Evolutionary conservation across 208 protist genomes (phyloP).

Genomic region (Crithidia acanthocephali): DNA sequence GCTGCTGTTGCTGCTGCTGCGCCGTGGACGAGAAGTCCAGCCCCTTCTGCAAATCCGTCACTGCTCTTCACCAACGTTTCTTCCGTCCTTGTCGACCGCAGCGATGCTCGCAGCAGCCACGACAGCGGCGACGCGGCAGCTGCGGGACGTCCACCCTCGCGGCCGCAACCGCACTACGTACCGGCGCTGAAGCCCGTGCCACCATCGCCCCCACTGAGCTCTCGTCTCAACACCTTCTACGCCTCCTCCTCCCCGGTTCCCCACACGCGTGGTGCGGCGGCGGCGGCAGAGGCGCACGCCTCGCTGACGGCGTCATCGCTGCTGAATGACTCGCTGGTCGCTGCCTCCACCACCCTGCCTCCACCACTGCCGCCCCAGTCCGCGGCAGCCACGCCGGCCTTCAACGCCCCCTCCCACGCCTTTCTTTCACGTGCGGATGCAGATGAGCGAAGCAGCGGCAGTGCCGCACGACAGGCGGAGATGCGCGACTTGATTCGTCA

Average conservation of each 20-base stretch:
- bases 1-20: neutral
- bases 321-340: neutral
- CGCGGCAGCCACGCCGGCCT: neutral
- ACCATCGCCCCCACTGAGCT: neutral
- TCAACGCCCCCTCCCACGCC: neutral
- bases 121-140: neutral
- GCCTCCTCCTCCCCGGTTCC: neutral
- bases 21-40: neutral
- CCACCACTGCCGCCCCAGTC: neutral
- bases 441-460: neutral
- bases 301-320: neutral
- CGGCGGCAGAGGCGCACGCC: neutral
- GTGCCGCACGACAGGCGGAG: slow-evolving; percentile 15
- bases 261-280: neutral
- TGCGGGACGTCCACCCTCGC: neutral
- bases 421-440: neutral
- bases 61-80: slow-evolving; percentile 1
- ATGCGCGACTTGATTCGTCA: slow-evolving; percentile 43
- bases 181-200: slow-evolving; percentile 3
- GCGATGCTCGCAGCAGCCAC: neutral
- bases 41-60: neutral
- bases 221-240: too few species aligned
- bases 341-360: neutral
- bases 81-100: neutral
- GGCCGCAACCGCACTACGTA: neutral